Evolutionary conservation across 2,329 filamentous ascomycete genomes (phyloP), one percentile per base, ranked within the genome.

Genomic region (Fusarium sp.): DNA sequence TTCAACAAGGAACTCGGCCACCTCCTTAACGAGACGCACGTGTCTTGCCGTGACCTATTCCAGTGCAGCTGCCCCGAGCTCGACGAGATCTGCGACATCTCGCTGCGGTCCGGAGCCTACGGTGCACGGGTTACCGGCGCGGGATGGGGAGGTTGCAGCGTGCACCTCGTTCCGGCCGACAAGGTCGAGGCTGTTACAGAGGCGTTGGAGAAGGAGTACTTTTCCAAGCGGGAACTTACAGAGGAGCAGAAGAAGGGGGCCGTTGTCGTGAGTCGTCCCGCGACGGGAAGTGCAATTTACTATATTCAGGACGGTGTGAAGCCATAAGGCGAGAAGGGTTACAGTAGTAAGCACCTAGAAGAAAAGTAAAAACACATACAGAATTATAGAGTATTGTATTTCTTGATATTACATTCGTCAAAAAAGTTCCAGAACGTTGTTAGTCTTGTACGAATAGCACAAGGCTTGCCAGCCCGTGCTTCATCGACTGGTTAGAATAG

Each of bases 111-210:
- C 1, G 97, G 97, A 3, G 91, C 94, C 20, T 95, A 95, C 81
- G 97, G 96, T 32, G 95, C 93, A 76, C 88, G 96, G 30, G 85
- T 98, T 76, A 98, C 96, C 0, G 97, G 97, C 43, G 97, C 97
- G 1, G 97, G 97, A 4, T 99, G 97, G 97, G 97, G 97, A 71
- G 97, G 97, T 3, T 98, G 97, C 85, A 97, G 91, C 70, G 96
- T 99, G 67, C 97, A 99, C 85, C 88, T 99, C 66, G 93, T 98
- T 62, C 93, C 96, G 0, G 93, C 91, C 67, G 90, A 95, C 79
- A 96, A 93, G 83, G 93, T 98, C 1, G 91, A 92, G 6, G 90
- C 86, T 30, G 94, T 99, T 25, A 94, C 90, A 81, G 87, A 90
- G 78, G 94, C 94, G 6, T 91, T 97, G 89, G 90, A 93, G 78